Conservation (phyloP, 208 protist genomes). For the Porcisia deanei region DNA sequence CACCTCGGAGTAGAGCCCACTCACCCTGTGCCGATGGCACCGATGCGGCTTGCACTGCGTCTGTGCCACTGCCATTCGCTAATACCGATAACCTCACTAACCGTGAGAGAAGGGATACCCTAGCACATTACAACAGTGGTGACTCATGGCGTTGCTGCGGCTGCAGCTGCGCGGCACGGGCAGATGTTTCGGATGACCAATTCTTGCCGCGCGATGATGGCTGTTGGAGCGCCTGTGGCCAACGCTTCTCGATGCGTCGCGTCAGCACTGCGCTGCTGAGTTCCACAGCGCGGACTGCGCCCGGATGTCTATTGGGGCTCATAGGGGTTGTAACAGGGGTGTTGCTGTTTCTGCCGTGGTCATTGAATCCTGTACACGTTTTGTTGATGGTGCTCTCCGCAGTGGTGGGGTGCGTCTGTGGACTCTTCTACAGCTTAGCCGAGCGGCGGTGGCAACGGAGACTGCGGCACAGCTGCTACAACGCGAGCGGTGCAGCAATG, state of each 20-base stretch:
- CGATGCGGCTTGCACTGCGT: neutral
- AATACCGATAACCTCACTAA: neutral
- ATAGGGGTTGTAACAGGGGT: conserved; percentile 53
- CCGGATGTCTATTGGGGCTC: conserved; percentile 23
- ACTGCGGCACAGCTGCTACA: neutral
- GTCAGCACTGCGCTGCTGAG: conserved; percentile 18
- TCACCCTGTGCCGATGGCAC: neutral
- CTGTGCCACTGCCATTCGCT: neutral
- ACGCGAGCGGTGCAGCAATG: neutral
- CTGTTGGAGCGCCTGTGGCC: conserved; percentile 14
- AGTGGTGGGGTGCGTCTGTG: conserved; percentile 44
- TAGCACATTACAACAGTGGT: neutral
- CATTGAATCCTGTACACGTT: conserved; percentile 58
- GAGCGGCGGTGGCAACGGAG: conserved; percentile 11
- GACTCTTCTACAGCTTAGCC: conserved; percentile 38
- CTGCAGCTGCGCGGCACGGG: neutral
- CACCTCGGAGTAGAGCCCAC: neutral
- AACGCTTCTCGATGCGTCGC: neutral
- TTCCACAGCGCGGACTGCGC: conserved; percentile 16
- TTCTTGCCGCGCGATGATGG: neutral
- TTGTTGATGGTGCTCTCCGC: conserved; percentile 56
- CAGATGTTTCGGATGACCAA: neutral
- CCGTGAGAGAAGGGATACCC: neutral
- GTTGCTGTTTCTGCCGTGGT: conserved; percentile 82
- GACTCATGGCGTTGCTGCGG: neutral